phyloP scores from a whole-genome alignment of 371 early-diverging fungal species.

The Haplosporangium sp. region DNA sequence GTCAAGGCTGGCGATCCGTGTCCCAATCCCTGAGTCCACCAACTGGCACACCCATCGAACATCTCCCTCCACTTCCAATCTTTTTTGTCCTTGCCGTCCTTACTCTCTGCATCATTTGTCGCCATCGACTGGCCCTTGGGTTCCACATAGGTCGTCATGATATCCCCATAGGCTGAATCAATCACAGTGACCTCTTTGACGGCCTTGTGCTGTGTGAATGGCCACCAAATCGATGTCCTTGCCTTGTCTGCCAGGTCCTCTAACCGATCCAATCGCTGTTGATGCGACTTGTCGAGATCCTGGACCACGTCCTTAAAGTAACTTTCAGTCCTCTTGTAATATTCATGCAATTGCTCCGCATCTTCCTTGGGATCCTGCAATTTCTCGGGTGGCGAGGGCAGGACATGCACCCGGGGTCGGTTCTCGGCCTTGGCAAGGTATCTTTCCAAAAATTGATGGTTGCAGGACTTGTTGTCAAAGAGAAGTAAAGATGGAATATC shows the following conservation, averaged over 20 bases:
- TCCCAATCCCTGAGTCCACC: constrained; percentile 91
- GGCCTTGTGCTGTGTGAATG: constrained; percentile 82
- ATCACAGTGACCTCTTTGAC: constrained; percentile 79
- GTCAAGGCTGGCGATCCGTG: constrained; percentile 77
- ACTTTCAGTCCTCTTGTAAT: constrained; percentile 66
- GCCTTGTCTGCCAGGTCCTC: constrained; percentile 70
- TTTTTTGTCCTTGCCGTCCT: constrained; percentile 6
- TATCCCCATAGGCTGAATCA: constrained; percentile 81
- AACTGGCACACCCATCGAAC: constrained; percentile 84
- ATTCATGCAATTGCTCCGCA: constrained; percentile 63
- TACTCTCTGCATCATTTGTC: not conserved
- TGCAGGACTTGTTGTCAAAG: constrained; percentile 66
- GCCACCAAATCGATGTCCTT: constrained; percentile 80
- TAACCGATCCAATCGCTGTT: constrained; percentile 66
- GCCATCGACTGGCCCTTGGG: constrained; percentile 10
- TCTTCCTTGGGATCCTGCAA: constrained; percentile 60
- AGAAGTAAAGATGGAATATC: constrained; percentile 78
- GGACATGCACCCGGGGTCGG: constrained; percentile 53
- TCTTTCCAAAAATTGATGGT: constrained; percentile 65
- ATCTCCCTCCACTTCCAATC: constrained; percentile 56
- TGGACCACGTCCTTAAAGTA: constrained; percentile 61
- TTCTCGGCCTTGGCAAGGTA: constrained; percentile 50
- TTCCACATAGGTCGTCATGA: constrained; percentile 64
- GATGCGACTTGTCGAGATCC: constrained; percentile 62
- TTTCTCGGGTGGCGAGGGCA: constrained; percentile 66